These are phyloP conservation scores for Drechslera avenae DNA, from an alignment of 2,329 filamentous ascomycete species.

Conservation along the genomic window DNA sequence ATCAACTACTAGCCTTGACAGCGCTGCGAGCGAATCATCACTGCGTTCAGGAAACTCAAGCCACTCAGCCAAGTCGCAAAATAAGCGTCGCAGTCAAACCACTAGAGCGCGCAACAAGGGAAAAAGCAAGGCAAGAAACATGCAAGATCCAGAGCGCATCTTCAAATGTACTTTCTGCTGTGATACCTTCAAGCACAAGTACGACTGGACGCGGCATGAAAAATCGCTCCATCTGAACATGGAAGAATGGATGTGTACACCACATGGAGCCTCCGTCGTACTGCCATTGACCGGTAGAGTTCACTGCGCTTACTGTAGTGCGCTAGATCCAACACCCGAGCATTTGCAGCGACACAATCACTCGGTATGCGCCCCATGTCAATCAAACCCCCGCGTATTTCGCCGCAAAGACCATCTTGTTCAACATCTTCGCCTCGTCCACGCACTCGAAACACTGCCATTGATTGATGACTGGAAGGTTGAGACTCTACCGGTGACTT, in stretches of 20 bases:
- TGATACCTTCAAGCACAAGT: conserved; percentile 37
- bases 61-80: conserved; percentile 47
- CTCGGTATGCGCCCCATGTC: conserved; percentile 66
- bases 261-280: conserved; percentile 58
- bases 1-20: conserved; percentile 51
- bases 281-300: conserved; percentile 59
- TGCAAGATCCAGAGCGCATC: conserved; percentile 19
- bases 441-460: conserved; percentile 62
- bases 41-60: conserved; percentile 54
- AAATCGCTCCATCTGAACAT: conserved; percentile 35
- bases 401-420: conserved; percentile 65
- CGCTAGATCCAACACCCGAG: conserved; percentile 56
- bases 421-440: conserved; percentile 62
- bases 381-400: conserved; percentile 62
- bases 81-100: conserved; percentile 43
- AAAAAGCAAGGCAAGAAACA: conserved; percentile 11
- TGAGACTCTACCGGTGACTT: conserved; percentile 55
- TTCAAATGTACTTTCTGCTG: conserved; percentile 41
- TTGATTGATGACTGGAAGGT: conserved; percentile 67
- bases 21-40: conserved; percentile 54
- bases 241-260: conserved; percentile 56
- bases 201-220: conserved; percentile 38
- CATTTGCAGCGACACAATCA: conserved; percentile 65
- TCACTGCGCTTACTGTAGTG: conserved; percentile 62
- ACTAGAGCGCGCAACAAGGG: conserved; percentile 10